These are phyloP conservation scores for Yarrowia yakushimensis DNA, from an alignment of 805 yeast species.

Conservation along the genomic window DNA sequence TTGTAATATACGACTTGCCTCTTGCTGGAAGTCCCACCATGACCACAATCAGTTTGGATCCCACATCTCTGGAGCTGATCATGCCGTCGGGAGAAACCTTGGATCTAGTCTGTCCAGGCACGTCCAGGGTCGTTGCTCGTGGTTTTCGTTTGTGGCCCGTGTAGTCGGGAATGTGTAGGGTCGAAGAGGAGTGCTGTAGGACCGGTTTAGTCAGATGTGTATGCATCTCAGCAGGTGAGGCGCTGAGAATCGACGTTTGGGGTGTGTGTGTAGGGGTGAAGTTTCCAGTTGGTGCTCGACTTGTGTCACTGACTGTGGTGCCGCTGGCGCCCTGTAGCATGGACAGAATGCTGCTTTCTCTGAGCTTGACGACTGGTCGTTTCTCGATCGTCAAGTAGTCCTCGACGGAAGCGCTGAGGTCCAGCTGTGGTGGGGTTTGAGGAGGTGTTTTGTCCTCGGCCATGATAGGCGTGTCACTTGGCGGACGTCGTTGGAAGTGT, in stretches of 20 bases:
- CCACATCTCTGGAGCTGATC: constrained; percentile 54
- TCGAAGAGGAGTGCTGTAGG: constrained; percentile 6
- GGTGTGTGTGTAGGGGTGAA: background rate
- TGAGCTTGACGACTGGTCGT: constrained; percentile 3
- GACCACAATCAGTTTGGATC: constrained; percentile 81
- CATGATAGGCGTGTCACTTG: constrained; percentile 11
- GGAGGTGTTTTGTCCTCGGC: constrained; percentile 17
- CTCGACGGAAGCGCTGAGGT: background rate
- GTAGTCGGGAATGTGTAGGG: constrained; percentile 1
- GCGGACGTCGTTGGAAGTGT: constrained; percentile 19
- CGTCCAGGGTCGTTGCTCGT: constrained; percentile 79
- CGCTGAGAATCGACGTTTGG: background rate
- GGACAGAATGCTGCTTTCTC: constrained; percentile 15
- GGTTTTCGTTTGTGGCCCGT: constrained; percentile 12
- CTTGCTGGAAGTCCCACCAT: constrained; percentile 96
- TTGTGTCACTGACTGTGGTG: constrained; percentile 4
- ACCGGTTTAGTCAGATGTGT: background rate
- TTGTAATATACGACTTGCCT: constrained; percentile 91
- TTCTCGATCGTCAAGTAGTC: constrained; percentile 14
- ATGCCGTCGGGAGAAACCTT: constrained; percentile 68
- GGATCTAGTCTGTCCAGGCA: constrained; percentile 86
- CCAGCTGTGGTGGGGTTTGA: constrained; percentile 15
- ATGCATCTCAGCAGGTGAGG: background rate
- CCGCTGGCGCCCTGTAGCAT: constrained; percentile 7
- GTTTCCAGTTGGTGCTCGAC: background rate